Evolutionary conservation across 75 land plant species (phyloP).

Genomic region (Picea glauca): DNA sequence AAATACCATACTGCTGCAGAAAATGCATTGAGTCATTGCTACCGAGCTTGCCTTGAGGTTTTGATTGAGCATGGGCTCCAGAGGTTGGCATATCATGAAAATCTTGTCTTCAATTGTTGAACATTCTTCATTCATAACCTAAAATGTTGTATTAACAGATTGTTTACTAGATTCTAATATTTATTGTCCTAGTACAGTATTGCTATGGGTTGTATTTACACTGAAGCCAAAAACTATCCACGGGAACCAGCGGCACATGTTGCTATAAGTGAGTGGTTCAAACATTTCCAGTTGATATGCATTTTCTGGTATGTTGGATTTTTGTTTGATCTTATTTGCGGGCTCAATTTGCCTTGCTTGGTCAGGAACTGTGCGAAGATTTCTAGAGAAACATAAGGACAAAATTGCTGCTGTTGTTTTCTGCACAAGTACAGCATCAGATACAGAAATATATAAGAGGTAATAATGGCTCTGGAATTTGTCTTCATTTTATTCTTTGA

Average conservation of each 20-base stretch:
- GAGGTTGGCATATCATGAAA: slow-evolving; percentile 44
- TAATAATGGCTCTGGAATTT: slow-evolving; percentile 5
- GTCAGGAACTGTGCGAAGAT: slow-evolving; percentile 92
- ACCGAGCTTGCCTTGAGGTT: slow-evolving; percentile 94
- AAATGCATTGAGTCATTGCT: slow-evolving; percentile 99
- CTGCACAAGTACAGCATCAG: slow-evolving; percentile 70
- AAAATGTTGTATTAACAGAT: background rate
- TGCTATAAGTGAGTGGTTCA: slow-evolving; percentile 73
- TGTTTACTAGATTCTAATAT: background rate
- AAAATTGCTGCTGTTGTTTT: slow-evolving; percentile 89
- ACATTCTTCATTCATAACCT: background rate
- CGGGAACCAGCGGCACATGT: slow-evolving; percentile 99
- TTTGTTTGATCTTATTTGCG: background rate
- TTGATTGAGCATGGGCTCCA: slow-evolving; percentile 84
- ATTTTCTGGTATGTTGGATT: background rate
- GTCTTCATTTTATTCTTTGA: background rate
- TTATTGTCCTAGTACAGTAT: slow-evolving; percentile 50
- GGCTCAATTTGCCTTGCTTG: slow-evolving; percentile 11
- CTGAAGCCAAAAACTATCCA: slow-evolving; percentile 95
- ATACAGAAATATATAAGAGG: slow-evolving; percentile 98
- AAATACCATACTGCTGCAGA: slow-evolving; percentile 99
- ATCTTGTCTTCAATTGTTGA: background rate
- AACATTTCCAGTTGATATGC: background rate
- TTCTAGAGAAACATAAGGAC: slow-evolving; percentile 91
- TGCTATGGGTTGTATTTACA: slow-evolving; percentile 93